A percentile compares a stretch with the other conserved stretches of the same genome.
phyloP scores from a whole-genome alignment of 1,284 basidiomycete genomes.

The Fomitopsis pinicola region DNA sequence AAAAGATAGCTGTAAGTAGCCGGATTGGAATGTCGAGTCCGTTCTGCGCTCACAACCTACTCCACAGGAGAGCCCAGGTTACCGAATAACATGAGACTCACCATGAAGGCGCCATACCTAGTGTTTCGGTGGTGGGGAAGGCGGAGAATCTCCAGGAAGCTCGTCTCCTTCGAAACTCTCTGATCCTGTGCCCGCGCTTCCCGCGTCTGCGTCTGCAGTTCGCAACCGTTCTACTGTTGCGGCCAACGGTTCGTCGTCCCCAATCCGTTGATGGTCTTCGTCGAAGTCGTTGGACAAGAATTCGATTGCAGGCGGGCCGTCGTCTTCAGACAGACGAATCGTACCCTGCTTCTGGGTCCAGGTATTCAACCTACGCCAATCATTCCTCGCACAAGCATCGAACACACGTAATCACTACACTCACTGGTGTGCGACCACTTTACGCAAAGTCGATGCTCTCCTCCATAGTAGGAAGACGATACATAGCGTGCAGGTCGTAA shows the following conservation, averaged over 20 bases:
- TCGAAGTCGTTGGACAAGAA: constrained; percentile 64
- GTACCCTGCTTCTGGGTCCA: constrained; percentile 51
- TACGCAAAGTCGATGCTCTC: constrained; percentile 50
- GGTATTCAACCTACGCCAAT: constrained; percentile 49
- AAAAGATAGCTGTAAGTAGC: no score
- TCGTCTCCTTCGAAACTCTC: neutral
- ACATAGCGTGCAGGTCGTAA: constrained; percentile 58
- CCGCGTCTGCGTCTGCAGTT: neutral
- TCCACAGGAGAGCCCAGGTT: neutral
- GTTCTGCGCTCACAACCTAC: neutral
- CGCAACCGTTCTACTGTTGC: constrained; percentile 13
- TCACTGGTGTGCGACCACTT: constrained; percentile 64
- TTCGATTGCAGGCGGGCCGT: constrained; percentile 61
- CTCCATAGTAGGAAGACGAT: constrained; percentile 64
- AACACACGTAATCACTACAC: constrained; percentile 16
- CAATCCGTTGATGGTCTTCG: constrained; percentile 34
- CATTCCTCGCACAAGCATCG: neutral
- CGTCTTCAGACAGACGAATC: constrained; percentile 68
- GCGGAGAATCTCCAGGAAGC: neutral
- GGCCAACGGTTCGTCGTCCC: constrained; percentile 24
- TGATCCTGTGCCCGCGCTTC: neutral
- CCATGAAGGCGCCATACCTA: neutral
- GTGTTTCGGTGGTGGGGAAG: neutral
- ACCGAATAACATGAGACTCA: neutral
- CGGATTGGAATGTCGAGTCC: no score